These are phyloP conservation scores for Candolleomyces eurysporus DNA, from an alignment of 768 basidiomycete genomes.

Conservation along the genomic window DNA sequence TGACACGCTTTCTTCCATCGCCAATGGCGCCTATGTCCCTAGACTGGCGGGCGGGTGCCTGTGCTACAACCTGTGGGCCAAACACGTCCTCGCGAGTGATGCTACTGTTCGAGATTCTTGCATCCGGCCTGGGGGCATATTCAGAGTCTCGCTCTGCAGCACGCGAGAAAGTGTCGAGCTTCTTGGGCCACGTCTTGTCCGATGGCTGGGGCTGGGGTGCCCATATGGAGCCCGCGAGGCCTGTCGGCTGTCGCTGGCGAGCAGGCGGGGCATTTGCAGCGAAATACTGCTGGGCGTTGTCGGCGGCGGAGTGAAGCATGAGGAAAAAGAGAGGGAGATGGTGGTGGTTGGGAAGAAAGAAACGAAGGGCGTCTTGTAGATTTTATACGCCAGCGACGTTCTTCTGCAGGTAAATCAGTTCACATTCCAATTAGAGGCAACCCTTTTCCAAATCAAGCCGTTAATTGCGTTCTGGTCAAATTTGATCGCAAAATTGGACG, in stretches of 20 bases:
- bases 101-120: conserved; percentile 20
- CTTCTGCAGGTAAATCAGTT: conserved; percentile 11
- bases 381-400: conserved; percentile 27
- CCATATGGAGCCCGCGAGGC: conserved; percentile 68
- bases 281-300: conserved; percentile 33
- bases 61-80: conserved; percentile 44
- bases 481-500: conserved; percentile 9
- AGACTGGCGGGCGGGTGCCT: conserved; percentile 8
- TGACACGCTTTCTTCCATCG: conserved; percentile 69
- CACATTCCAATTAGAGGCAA: conserved; percentile 33
- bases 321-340: conserved; percentile 23
- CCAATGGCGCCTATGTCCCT: conserved; percentile 74
- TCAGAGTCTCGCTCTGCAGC: conserved; percentile 42
- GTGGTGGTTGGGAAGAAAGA: conserved; percentile 46
- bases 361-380: conserved; percentile 21
- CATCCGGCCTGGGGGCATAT: conserved; percentile 21
- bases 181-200: conserved; percentile 65
- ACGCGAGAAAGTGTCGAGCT: conserved; percentile 60
- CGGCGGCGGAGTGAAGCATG: conserved; percentile 32
- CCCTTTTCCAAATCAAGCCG: conserved; percentile 27
- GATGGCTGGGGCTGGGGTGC: conserved; percentile 75
- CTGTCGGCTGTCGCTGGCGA: conserved; percentile 38
- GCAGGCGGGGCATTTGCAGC: conserved; percentile 38
- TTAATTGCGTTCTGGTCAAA: conserved; percentile 7
- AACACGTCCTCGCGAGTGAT: conserved; percentile 62